A percentile compares a stretch with the other conserved stretches of the same genome.
Conservation (phyloP, 768 basidiomycete genomes). For the Lenzites betulinus region DNA sequence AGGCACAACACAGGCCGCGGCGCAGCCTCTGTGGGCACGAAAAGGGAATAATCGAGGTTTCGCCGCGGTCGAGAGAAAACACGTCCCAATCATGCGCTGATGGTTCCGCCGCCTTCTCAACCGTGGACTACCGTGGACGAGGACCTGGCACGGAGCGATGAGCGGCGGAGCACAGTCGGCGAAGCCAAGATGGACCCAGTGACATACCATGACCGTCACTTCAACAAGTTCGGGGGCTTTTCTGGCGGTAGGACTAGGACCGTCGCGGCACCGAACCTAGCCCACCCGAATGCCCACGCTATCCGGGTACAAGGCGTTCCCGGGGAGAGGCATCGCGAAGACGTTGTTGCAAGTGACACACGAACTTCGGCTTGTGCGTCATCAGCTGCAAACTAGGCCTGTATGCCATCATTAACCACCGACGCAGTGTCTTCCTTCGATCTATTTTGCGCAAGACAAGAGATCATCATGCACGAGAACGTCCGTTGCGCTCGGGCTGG, state of each 20-base stretch:
- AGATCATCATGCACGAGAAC: background rate
- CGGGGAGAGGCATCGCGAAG: background rate
- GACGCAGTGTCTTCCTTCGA: background rate
- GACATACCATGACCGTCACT: background rate
- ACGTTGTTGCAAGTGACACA: constrained; percentile 1
- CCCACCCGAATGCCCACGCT: constrained; percentile 6
- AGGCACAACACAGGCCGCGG: background rate
- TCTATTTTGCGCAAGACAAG: background rate
- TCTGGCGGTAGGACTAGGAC: background rate
- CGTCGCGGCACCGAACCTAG: constrained; percentile 9
- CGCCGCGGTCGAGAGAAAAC: constrained; percentile 16
- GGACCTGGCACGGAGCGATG: background rate
- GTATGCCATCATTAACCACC: constrained; percentile 6
- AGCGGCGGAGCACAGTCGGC: background rate
- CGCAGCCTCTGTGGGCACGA: background rate
- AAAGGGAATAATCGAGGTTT: constrained; percentile 14
- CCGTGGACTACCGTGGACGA: constrained; percentile 5
- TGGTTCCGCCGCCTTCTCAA: constrained; percentile 1
- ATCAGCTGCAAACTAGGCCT: background rate
- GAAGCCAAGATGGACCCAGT: background rate
- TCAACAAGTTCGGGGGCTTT: background rate
- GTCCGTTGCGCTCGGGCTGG: background rate
- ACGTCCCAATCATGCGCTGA: background rate
- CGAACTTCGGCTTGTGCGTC: constrained; percentile 8
- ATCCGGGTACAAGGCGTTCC: background rate